Evolutionary conservation across 176 grass and related monocot species (phyloP), one percentile per base, ranked within the genome.

Genomic region (Ampelocalamus luodianensis): DNA sequence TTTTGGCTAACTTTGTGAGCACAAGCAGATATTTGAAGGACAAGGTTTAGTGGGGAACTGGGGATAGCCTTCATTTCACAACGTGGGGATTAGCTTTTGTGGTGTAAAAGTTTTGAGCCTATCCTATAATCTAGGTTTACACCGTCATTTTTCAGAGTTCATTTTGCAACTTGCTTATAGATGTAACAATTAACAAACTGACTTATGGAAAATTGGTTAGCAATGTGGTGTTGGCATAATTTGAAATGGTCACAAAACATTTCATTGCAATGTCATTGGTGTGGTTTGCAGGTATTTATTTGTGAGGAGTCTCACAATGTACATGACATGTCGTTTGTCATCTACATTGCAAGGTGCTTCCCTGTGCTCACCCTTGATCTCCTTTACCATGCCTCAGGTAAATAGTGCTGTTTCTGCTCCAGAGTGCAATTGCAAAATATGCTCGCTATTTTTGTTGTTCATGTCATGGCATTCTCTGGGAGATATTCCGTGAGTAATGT

Each of bases 321-420:
- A 67, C 79, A 87, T 79, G 88, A 79, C 66, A 86, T 92, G 85
- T 81, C 83, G 4, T 95, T 95, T 87, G 76, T 85, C 80, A 95
- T 89, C 78, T 90, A 69, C 70, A 80, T 91, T 55, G 85, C 81
- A 51, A 87, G 85, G 55, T 84, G 76, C 4, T 55, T 39, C 45
- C 51, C 76, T 56, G 64, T 87, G 71, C 34, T 91, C 50, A 43
- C 82, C 79, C 50, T 77, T 81, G 62, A 86, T 86, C n/a, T 91
- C 77, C 58, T 95, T 93, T 16, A 32, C 29, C 84, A 98, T 84
- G 77, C 80, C 36, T 85, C 83, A 90, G 72, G 91, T 92, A 78
- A 86, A 77, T 75, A 85, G 13, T 54, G 61, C 16, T 14, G 6
- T 85, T 68, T 68, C 22, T 68, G 70, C 14, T 68, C 51, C 43